Conservation (phyloP, 345 rosid genomes). For the Iberis pinnata region DNA sequence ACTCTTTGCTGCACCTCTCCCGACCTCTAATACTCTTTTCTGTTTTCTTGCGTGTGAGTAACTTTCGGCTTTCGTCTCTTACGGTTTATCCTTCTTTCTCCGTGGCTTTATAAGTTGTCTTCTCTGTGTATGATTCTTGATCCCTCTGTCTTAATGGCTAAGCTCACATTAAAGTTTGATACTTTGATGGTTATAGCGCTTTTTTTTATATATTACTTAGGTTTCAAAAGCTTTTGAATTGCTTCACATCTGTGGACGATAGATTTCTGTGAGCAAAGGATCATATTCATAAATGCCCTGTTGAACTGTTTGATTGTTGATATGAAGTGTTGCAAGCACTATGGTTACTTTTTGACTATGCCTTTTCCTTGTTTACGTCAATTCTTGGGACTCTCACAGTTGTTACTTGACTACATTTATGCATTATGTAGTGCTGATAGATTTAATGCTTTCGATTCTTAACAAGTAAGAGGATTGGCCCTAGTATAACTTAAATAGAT, state of each 20-base stretch:
- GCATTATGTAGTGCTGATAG: not conserved
- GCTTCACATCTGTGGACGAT: not conserved
- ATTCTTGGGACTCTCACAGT: not conserved
- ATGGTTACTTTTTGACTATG: not conserved
- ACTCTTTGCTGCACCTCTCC: constrained; percentile 95
- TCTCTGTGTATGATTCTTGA: not conserved
- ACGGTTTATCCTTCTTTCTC: too few relatives aligned
- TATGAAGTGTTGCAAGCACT: too few relatives aligned
- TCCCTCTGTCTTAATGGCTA: not conserved
- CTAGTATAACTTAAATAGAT: not conserved
- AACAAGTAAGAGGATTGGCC: not conserved
- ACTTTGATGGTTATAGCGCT: not conserved
- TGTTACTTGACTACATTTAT: constrained; percentile 2
- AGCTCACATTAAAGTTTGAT: not conserved
- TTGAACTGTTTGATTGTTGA: constrained; percentile 4
- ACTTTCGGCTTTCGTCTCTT: constrained; percentile 22
- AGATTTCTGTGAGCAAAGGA: not conserved
- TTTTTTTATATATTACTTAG: not conserved
- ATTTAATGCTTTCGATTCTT: constrained; percentile 1
- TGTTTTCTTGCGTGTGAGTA: constrained; percentile 59
- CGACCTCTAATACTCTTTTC: constrained; percentile 61
- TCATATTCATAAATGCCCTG: not conserved
- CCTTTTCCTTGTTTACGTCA: not conserved
- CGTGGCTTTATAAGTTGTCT: not conserved
- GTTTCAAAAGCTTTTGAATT: too few relatives aligned